Conservation (phyloP, 2,329 filamentous ascomycete species). For the Fusarium pilosicola region DNA sequence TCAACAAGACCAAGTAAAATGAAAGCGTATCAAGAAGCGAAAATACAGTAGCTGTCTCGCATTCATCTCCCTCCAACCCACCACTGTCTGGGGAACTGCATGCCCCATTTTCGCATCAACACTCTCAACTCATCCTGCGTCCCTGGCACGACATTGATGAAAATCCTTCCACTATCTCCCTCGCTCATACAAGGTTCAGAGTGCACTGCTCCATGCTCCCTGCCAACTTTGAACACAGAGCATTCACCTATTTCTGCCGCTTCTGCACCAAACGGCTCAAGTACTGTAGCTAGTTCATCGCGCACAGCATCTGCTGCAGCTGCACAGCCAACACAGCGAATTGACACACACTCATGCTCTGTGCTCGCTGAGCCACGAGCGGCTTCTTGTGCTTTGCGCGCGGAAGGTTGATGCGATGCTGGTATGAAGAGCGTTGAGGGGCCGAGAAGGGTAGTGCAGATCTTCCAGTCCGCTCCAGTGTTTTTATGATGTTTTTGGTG, state of each 20-base stretch:
- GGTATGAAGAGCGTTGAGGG: slow-evolving; percentile 58
- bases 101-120: slow-evolving; percentile 50
- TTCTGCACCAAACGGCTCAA: slow-evolving; percentile 40
- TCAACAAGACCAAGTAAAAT: background rate
- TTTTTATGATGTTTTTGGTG: background rate
- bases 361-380: slow-evolving; percentile 44
- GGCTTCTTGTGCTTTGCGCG: slow-evolving; percentile 46
- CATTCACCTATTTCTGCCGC: slow-evolving; percentile 48
- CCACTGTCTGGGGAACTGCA: slow-evolving; percentile 51
- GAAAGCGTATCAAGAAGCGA: background rate
- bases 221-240: slow-evolving; percentile 55
- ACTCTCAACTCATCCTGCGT: slow-evolving; percentile 47
- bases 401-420: slow-evolving; percentile 41
- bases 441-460: slow-evolving; percentile 58
- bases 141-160: slow-evolving; percentile 53
- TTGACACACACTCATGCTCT: slow-evolving; percentile 53
- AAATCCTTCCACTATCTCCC: slow-evolving; percentile 44
- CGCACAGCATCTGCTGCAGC: slow-evolving; percentile 54
- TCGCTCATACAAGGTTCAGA: slow-evolving; percentile 52
- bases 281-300: slow-evolving; percentile 43
- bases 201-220: slow-evolving; percentile 54
- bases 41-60: background rate
- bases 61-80: background rate
- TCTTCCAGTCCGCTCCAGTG: slow-evolving; percentile 57
- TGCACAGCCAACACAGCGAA: slow-evolving; percentile 57